These are phyloP conservation scores for Backusella liffmaniae DNA, from an alignment of 192 early-diverging fungal genomes.

Conservation along the genomic window DNA sequence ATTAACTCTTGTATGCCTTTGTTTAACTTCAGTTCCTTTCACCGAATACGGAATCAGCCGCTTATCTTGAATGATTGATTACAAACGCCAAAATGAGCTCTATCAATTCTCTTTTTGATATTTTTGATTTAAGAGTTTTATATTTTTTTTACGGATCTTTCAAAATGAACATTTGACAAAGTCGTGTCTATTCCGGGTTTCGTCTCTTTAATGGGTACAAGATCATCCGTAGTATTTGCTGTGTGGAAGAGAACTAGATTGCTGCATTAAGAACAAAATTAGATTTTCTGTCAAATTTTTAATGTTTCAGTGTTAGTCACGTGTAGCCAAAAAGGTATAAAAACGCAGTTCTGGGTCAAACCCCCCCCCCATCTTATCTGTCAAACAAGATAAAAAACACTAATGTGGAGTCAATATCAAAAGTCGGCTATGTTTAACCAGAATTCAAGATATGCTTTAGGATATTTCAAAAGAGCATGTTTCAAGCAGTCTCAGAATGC, in stretches of 20 bases:
- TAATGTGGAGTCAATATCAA: constrained; percentile 3
- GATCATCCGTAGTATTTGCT: background rate
- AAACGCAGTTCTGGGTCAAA: background rate
- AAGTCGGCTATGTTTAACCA: background rate
- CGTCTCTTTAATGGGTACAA: background rate
- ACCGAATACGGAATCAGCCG: background rate
- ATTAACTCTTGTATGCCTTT: background rate
- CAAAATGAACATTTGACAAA: background rate
- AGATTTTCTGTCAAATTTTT: background rate
- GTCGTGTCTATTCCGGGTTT: background rate
- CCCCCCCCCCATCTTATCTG: background rate
- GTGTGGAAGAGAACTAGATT: background rate
- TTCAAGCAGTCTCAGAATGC: background rate
- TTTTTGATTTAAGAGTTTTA: constrained; percentile 2
- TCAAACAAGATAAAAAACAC: background rate
- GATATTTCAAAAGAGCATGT: background rate
- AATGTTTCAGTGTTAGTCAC: background rate
- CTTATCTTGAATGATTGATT: background rate
- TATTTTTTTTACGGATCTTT: background rate
- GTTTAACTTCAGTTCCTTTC: background rate
- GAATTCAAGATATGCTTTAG: background rate
- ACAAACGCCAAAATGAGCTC: background rate
- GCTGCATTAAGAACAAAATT: background rate
- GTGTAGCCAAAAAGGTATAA: background rate
- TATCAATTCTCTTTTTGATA: background rate